Evolutionary conservation across 164 flowering plant species (phyloP), one percentile per base, ranked within the genome.

Genomic region (Berberis thunbergii): DNA sequence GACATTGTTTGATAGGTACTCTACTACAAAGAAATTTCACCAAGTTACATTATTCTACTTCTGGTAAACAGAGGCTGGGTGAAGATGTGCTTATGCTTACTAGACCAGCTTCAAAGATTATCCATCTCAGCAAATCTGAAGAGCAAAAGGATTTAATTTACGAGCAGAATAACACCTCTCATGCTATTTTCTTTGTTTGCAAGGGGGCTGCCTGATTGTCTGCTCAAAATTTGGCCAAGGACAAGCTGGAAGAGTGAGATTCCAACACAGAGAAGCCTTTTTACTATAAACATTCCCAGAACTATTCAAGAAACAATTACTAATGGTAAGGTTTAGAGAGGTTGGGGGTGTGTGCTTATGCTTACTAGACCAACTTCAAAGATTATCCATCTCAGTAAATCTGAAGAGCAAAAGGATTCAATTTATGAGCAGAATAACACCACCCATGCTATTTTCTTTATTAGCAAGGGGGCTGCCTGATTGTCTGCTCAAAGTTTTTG

Each of bases 341-440:
- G 26, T 26, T 26, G 26, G 26, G n/a, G 26, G 26, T 26, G 26
- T 57, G 45, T 57, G 11, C 60, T 57, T 57, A 41, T 2, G 60
- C 44, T 41, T 57, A 57, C 60, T 57, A 41, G 60, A 57, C 60
- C 60, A 57, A 11, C 60, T 57, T 57, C 60, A 57, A n/a, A 57
- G 3, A 57, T 7, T 57, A 57, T 11, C 45, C 45, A 57, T 41
- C 44, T 57, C 43, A 41, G 60, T 45, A 57, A 41, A 12, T 57
- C 60, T 57, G 60, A 57, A 57, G 60, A 57, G 60, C 60, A 57
- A 57, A 57, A 56, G 26, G 41, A 57, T 7, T 40, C 40, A 6
- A 41, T 57, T 41, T 57, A 1, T 9, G 60, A 57, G 60, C 4
- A 57, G 43, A 57, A 57, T 57, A 57, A 57, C 60, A 57, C 60